phyloP scores from a whole-genome alignment of 768 basidiomycete species.

The Tricholoma hemisulphureum region DNA sequence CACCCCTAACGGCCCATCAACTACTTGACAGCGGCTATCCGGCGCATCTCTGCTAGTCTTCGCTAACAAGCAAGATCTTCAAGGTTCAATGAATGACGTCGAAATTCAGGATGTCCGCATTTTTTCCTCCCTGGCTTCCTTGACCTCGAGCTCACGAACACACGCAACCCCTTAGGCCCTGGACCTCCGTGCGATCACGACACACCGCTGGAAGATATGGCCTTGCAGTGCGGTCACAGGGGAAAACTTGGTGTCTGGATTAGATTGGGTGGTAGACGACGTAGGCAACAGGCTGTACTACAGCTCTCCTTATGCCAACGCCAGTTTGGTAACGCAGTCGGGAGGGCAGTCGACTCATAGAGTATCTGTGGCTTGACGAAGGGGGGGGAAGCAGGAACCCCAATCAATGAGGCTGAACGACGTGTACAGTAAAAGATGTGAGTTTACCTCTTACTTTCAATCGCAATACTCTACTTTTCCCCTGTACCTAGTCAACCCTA shows the following conservation, averaged over 20 bases:
- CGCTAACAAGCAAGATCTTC: constrained; percentile 97
- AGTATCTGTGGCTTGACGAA: not conserved
- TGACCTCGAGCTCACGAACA: constrained; percentile 7
- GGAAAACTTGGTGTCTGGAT: constrained; percentile 74
- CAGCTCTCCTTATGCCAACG: constrained; percentile 41
- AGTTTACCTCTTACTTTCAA: not conserved
- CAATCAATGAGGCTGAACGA: not conserved
- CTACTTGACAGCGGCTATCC: constrained; percentile 67
- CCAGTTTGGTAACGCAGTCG: not conserved
- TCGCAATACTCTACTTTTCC: not conserved
- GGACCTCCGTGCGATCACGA: constrained; percentile 74
- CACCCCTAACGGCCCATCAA: constrained; percentile 10
- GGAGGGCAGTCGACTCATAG: not conserved
- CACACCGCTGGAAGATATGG: constrained; percentile 88
- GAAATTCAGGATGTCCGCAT: constrained; percentile 80
- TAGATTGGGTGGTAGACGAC: constrained; percentile 91
- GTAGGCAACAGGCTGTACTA: constrained; percentile 88
- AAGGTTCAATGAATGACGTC: constrained; percentile 74
- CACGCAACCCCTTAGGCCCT: constrained; percentile 56
- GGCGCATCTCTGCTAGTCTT: constrained; percentile 96
- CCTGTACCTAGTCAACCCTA: not conserved
- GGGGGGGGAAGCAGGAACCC: not conserved
- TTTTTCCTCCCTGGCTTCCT: constrained; percentile 15
- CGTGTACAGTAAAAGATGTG: not conserved
- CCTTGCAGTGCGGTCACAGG: constrained; percentile 94